These are phyloP conservation scores for Musa itinerans DNA, from an alignment of 176 grass and related monocot genomes.

Conservation along the genomic window DNA sequence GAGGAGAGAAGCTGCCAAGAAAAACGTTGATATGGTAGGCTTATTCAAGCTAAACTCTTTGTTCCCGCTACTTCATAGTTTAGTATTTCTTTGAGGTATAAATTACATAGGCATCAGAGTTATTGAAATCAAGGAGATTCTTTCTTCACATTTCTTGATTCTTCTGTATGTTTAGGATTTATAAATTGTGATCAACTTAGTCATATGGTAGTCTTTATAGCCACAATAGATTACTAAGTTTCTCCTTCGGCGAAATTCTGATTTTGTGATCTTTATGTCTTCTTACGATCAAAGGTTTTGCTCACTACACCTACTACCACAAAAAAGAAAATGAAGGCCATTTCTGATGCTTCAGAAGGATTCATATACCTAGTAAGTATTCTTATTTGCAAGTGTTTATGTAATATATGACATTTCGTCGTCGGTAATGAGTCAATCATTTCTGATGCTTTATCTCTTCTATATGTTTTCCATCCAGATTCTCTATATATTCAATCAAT, in stretches of 20 bases:
- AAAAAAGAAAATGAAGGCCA: conserved; percentile 4
- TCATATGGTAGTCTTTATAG: no score
- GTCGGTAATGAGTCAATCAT: background rate
- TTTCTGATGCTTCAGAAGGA: conserved; percentile 21
- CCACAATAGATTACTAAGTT: no score
- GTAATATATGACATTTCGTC: background rate
- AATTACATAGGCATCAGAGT: background rate
- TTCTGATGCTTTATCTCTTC: background rate
- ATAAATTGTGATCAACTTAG: no score
- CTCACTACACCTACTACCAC: conserved; percentile 17
- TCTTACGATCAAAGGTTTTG: background rate
- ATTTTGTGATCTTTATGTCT: background rate
- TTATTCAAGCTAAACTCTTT: background rate
- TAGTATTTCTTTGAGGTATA: background rate
- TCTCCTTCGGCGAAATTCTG: background rate
- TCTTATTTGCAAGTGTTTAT: background rate
- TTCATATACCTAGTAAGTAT: conserved; percentile 22
- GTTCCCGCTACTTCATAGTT: background rate
- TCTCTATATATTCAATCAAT: no score
- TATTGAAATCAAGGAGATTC: background rate
- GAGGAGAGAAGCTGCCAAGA: conserved; percentile 1
- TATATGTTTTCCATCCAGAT: background rate
- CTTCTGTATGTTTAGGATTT: no score
- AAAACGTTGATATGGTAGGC: conserved; percentile 14
- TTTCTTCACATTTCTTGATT: no score